Evolutionary conservation across 1,139 yeast genomes (phyloP).

Genomic region (Debaryomycetaceae sp.): DNA sequence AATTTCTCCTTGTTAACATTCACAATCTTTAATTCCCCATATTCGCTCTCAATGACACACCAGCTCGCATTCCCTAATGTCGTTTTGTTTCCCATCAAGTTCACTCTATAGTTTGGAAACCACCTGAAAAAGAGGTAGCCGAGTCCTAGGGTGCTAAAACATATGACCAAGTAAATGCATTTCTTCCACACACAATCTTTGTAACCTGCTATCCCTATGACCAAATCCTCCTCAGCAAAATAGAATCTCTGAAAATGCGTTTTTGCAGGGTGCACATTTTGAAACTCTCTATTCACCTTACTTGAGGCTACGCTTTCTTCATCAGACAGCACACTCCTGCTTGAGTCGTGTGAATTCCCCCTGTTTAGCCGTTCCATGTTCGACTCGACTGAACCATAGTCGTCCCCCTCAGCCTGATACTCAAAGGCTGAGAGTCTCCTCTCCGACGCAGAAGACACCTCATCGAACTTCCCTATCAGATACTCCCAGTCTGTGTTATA

Average conservation of each 20-base stretch:
- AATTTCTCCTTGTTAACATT: conserved; percentile 57
- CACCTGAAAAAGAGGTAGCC: conserved; percentile 74
- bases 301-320: conserved; percentile 9
- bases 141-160: conserved; percentile 63
- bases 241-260: conserved; percentile 73
- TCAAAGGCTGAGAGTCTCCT: neutral
- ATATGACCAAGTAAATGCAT: conserved; percentile 49
- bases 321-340: conserved; percentile 15
- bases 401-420: conserved; percentile 15
- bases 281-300: conserved; percentile 36
- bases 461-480: conserved; percentile 46
- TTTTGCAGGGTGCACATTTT: conserved; percentile 39
- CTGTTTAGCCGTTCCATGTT: conserved; percentile 28
- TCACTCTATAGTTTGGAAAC: conserved; percentile 76
- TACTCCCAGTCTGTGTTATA: conserved; percentile 72
- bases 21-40: conserved; percentile 73
- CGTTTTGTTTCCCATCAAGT: conserved; percentile 59
- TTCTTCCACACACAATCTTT: conserved; percentile 47
- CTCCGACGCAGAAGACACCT: conserved; percentile 5
- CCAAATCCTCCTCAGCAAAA: conserved; percentile 92
- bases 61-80: conserved; percentile 84
- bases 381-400: conserved; percentile 35
- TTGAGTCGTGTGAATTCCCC: conserved; percentile 25
- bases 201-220: conserved; percentile 92
- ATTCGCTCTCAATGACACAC: conserved; percentile 92